These are phyloP conservation scores for Lipomyces orientalis DNA, from an alignment of 805 yeast species.

Conservation along the genomic window DNA sequence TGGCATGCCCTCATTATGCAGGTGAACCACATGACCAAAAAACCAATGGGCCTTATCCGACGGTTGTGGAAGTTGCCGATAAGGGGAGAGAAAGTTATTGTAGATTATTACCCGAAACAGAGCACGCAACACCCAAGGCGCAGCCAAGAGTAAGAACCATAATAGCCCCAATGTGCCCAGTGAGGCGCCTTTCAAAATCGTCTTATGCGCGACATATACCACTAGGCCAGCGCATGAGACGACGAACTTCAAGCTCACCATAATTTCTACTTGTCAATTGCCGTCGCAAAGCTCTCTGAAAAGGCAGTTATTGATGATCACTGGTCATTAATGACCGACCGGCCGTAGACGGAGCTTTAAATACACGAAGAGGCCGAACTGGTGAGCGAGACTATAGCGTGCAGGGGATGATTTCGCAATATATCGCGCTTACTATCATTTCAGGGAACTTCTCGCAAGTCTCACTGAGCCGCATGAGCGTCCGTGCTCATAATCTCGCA, in stretches of 20 bases:
- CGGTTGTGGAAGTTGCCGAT: slow-evolving; percentile 22
- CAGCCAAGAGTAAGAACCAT: slow-evolving; percentile 14
- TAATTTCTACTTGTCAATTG: neutral
- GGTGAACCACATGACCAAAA: slow-evolving; percentile 17
- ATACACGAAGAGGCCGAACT: neutral
- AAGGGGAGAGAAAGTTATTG: slow-evolving; percentile 24
- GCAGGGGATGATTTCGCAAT: neutral
- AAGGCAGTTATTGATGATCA: neutral
- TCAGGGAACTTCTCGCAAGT: neutral
- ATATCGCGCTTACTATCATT: neutral
- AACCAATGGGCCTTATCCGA: slow-evolving; percentile 24
- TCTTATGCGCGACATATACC: slow-evolving; percentile 22
- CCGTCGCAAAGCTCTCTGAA: neutral
- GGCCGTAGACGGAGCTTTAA: neutral
- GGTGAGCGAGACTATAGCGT: neutral
- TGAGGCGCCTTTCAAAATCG: slow-evolving; percentile 6
- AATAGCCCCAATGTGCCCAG: slow-evolving; percentile 9
- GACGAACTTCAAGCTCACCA: slow-evolving; percentile 19
- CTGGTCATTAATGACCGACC: neutral
- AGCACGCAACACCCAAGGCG: neutral
- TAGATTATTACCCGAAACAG: slow-evolving; percentile 17
- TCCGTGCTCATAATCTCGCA: neutral
- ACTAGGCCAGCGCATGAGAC: slow-evolving; percentile 21
- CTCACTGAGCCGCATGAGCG: neutral
- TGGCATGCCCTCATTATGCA: slow-evolving; percentile 3